Conservation (phyloP, 1,284 basidiomycete species). For the Ganoderma sinense region DNA sequence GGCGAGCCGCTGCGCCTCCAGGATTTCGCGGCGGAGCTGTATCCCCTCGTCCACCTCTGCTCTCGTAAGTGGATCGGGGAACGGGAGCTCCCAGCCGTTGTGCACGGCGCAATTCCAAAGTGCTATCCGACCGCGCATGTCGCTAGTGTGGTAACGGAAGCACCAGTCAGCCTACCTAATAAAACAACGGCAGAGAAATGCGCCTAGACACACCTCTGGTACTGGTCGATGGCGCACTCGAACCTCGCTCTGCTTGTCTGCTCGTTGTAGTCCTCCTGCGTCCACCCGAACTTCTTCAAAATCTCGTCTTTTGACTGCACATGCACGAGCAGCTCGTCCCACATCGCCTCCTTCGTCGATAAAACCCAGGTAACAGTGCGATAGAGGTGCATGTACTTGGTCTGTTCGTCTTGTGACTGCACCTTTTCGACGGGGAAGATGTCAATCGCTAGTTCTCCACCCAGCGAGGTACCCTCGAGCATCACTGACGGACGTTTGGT, state of each 20-base stretch:
- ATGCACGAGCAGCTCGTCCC: constrained; percentile 75
- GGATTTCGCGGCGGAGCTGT: constrained; percentile 66
- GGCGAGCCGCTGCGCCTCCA: constrained; percentile 63
- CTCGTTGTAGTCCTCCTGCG: constrained; percentile 65
- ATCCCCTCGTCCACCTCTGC: constrained; percentile 75
- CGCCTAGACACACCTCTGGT: constrained; percentile 55
- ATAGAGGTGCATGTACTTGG: constrained; percentile 76
- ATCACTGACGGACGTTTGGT: constrained; percentile 34
- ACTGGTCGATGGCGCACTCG: constrained; percentile 69
- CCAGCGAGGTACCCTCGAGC: constrained; percentile 46
- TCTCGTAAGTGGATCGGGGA: constrained; percentile 67
- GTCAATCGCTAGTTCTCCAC: constrained; percentile 46
- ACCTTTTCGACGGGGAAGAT: constrained; percentile 56
- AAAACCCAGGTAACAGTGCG: constrained; percentile 69
- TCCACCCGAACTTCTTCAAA: constrained; percentile 69
- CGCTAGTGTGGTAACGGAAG: constrained; percentile 46
- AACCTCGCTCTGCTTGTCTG: constrained; percentile 64
- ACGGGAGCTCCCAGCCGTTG: constrained; percentile 68
- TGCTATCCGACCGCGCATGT: constrained; percentile 73
- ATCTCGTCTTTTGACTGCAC: constrained; percentile 60
- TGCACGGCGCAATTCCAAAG: constrained; percentile 71
- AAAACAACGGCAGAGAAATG: neutral
- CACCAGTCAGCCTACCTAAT: neutral
- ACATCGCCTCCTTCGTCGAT: constrained; percentile 80
- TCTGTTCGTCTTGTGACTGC: constrained; percentile 59